Base-by-base conservation (phyloP, 2,329 filamentous ascomycete genomes). In the Colletotrichum chlorophyti region DNA sequence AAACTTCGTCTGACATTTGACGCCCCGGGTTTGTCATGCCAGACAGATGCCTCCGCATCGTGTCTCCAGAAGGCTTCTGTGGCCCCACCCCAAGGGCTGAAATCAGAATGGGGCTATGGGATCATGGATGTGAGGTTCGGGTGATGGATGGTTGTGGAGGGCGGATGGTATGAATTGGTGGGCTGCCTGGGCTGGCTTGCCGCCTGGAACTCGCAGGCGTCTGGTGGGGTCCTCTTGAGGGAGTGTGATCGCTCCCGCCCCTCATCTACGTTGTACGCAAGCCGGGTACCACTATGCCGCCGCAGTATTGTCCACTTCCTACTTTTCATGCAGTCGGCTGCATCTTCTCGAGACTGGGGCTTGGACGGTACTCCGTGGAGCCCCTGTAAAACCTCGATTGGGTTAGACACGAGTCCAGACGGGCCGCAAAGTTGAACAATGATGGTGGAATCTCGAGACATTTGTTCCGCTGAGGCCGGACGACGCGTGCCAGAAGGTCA, bases 51-150 rank as follows among this genome's bases (percentile, higher is more conserved):
- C 34, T n/a, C n/a, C n/a, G n/a, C n/a, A n/a, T n/a, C n/a, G n/a
- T n/a, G n/a, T n/a, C n/a, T n/a, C n/a, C n/a, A n/a, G n/a, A n/a
- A n/a, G n/a, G 15, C 14, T 14, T 37, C 23, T 46, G 10, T 19
- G 21, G 35, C 15, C 15, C 49, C 49, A 53, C 23, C 27, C 23
- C 23, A 15, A 19, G 17, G 35, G 29, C 31, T 26, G 24, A 45
- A 6, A 26, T 26, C n/a, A 23, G 24, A n/a, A 23, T 29, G 42
- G 24, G 34, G 38, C 32, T 26, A 35, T 32, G 35, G 37, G 31
- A 46, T 52, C 38, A 58, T 51, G 57, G 57, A 58, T 60, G 57
- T 45, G 45, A 58, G 38, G 40, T 57, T 46, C 46, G 57, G 53
- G 45, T 58, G 51, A 41, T 35, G 43, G 40, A 34, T 45, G 49